These are phyloP conservation scores for Phaeosphaeria sp. DNA, from an alignment of 2,329 filamentous ascomycete genomes.

Conservation along the genomic window DNA sequence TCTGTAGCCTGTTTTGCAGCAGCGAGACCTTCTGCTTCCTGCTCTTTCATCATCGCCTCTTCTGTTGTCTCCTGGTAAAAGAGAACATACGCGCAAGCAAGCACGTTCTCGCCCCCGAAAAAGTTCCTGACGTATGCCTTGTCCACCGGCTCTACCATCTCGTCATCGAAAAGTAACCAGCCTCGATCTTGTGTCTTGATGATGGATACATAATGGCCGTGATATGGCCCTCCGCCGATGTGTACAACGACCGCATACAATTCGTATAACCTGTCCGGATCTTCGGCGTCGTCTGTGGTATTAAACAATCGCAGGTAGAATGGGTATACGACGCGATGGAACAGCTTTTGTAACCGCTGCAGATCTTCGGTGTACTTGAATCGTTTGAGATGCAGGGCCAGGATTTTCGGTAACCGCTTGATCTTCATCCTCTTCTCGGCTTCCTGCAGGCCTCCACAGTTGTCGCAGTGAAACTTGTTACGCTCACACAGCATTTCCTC, in stretches of 20 bases:
- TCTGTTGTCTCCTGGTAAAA: constrained; percentile 93
- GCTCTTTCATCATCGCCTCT: constrained; percentile 75
- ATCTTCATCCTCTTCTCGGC: constrained; percentile 99
- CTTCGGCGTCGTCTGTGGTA: constrained; percentile 92
- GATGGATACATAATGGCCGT: constrained; percentile 96
- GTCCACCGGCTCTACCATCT: constrained; percentile 97
- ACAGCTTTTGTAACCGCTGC: constrained; percentile 91
- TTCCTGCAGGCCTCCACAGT: constrained; percentile 94
- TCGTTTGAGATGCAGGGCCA: constrained; percentile 91
- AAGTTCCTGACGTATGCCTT: constrained; percentile 97
- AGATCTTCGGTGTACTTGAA: constrained; percentile 99
- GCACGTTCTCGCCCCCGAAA: constrained; percentile 84
- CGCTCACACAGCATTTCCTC: constrained; percentile 97
- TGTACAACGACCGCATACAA: constrained; percentile 97
- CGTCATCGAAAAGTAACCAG: constrained; percentile 96
- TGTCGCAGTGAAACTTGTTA: constrained; percentile 99
- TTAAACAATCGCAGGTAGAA: constrained; percentile 97
- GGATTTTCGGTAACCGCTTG: constrained; percentile 87
- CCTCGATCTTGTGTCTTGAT: constrained; percentile 97
- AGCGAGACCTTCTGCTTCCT: constrained; percentile 75
- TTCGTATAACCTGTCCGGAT: constrained; percentile 93
- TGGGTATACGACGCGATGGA: constrained; percentile 95
- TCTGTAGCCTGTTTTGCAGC: constrained; percentile 46
- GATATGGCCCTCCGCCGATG: constrained; percentile 94
- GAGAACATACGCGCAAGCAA: constrained; percentile 94